phyloP scores from a whole-genome alignment of 2,329 filamentous ascomycete species.

The Sarocladium brachiariae region DNA sequence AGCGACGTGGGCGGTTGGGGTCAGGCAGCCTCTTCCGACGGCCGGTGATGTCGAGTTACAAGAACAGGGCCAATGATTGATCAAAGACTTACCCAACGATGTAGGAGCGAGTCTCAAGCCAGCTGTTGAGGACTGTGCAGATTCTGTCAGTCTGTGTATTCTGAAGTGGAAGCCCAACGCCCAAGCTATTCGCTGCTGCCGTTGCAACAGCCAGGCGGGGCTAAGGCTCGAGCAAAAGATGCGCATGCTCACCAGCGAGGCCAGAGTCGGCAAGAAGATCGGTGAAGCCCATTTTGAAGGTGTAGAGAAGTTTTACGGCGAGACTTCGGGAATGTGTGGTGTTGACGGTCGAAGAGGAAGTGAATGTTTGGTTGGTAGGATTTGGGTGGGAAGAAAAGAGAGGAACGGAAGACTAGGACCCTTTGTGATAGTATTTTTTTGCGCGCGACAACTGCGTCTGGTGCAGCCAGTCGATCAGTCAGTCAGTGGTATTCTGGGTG shows the following conservation, averaged over 20 bases:
- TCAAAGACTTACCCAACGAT: conserved; percentile 65
- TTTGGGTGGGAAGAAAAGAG: background rate
- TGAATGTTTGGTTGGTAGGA: background rate
- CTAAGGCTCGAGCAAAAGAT: conserved; percentile 15
- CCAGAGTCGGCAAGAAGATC: conserved; percentile 62
- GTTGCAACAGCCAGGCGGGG: too few species aligned
- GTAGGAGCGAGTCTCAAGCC: conserved; percentile 71
- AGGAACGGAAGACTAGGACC: conserved; percentile 1
- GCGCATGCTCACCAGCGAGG: conserved; percentile 23
- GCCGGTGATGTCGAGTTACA: too few species aligned
- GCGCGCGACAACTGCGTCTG: background rate
- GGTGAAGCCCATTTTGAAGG: conserved; percentile 60
- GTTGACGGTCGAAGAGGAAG: background rate
- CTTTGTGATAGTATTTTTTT: conserved; percentile 7
- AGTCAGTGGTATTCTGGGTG: background rate
- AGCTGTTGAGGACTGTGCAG: conserved; percentile 60
- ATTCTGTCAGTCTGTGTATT: conserved; percentile 25
- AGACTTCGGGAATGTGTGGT: conserved; percentile 2
- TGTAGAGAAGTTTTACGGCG: background rate
- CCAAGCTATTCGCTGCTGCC: conserved; percentile 14
- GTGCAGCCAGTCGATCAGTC: too few species aligned
- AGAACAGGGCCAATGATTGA: background rate
- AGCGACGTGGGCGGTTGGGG: background rate
- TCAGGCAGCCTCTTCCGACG: too few species aligned
- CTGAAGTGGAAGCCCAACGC: conserved; percentile 13